phyloP scores from a whole-genome alignment of 306 rosid genomes.

The Lotus japonicus region DNA sequence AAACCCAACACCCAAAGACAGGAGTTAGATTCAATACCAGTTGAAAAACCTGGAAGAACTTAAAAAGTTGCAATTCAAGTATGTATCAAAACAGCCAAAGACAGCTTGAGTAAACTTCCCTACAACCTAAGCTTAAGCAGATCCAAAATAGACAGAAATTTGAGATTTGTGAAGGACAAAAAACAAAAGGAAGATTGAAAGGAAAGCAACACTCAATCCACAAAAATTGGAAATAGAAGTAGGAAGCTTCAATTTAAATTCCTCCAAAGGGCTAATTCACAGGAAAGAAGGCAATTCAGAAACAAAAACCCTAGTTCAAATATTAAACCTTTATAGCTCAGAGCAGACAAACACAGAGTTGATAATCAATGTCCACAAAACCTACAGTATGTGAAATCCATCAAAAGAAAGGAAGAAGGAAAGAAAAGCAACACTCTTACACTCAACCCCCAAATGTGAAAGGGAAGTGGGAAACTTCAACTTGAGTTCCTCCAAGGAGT shows the following conservation, averaged over 20 bases:
- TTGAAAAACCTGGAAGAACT: background rate
- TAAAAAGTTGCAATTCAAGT: background rate
- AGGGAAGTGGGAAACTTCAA: conserved; percentile 23
- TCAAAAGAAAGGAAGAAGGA: background rate
- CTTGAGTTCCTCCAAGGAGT: conserved; percentile 9
- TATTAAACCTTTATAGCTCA: background rate
- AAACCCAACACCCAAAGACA: background rate
- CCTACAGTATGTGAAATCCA: background rate
- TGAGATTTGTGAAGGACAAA: background rate
- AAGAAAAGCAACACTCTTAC: background rate
- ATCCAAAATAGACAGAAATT: background rate
- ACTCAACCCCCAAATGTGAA: conserved; percentile 4
- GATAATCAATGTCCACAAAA: conserved; percentile 21
- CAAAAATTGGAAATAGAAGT: conserved; percentile 20
- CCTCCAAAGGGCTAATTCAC: background rate
- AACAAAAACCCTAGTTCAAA: background rate
- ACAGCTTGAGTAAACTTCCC: conserved; percentile 1
- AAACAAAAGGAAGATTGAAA: background rate
- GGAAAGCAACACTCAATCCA: conserved; percentile 11
- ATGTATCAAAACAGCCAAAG: background rate
- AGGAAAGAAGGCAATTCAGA: conserved; percentile 6
- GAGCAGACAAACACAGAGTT: conserved; percentile 1
- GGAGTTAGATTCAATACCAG: background rate
- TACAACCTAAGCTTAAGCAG: conserved; percentile 13
- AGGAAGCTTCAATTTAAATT: conserved; percentile 25